phyloP scores from a whole-genome alignment of 139 green algal species.

The Picochlorum sp. region DNA sequence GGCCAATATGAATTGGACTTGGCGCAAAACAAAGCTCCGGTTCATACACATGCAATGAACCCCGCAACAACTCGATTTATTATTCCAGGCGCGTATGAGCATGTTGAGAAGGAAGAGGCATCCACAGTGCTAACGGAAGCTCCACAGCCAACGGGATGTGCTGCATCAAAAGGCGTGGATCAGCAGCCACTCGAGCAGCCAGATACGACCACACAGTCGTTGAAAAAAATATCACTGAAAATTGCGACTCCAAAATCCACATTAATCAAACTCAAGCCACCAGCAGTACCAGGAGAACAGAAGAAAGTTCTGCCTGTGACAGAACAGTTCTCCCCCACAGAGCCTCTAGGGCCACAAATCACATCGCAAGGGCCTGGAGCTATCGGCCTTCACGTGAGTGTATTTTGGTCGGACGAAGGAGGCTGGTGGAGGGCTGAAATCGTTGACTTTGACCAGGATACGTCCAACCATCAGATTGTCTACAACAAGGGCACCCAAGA shows the following conservation, averaged over 20 bases:
- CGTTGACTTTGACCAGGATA: slow-evolving; percentile 12
- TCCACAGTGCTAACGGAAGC: background rate
- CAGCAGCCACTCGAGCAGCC: background rate
- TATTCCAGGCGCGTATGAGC: slow-evolving; percentile 18
- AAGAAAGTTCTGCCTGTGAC: too few relatives aligned
- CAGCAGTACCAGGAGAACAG: too few relatives aligned
- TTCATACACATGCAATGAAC: slow-evolving; percentile 16
- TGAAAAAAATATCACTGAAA: too few relatives aligned
- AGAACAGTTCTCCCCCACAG: background rate
- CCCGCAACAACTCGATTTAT: slow-evolving; percentile 11
- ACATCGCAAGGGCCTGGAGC: slow-evolving; percentile 10
- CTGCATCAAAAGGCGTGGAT: background rate
- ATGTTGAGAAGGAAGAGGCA: background rate
- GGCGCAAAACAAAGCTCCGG: slow-evolving; percentile 16
- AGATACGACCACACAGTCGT: background rate
- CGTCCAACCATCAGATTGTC: slow-evolving; percentile 30
- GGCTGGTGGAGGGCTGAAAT: slow-evolving; percentile 40
- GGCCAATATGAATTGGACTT: slow-evolving; percentile 36
- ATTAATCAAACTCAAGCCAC: too few relatives aligned
- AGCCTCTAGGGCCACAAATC: background rate
- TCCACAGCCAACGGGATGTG: background rate
- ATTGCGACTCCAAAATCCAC: too few relatives aligned
- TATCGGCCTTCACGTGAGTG: slow-evolving; percentile 29
- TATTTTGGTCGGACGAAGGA: slow-evolving; percentile 40
- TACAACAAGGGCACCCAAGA: slow-evolving; percentile 24